A percentile compares a stretch with the other conserved stretches of the same genome.
Conservation (phyloP, 2,329 filamentous ascomycete genomes). For the Fusarium sp. region DNA sequence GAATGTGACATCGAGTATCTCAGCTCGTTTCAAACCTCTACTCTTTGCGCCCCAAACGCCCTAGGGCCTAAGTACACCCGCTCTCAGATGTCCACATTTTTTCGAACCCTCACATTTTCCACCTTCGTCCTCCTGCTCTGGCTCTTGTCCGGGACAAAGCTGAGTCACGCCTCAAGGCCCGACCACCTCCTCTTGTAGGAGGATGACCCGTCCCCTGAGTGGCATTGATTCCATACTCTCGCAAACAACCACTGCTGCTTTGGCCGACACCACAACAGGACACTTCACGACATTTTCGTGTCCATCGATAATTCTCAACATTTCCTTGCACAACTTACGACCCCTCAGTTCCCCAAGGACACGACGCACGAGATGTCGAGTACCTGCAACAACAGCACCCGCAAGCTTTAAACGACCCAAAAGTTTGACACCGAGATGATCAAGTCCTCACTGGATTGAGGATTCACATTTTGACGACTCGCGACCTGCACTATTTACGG, state of each 20-base stretch:
- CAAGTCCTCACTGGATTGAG: slow-evolving; percentile 20
- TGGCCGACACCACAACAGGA: neutral
- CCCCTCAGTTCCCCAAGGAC: slow-evolving; percentile 9
- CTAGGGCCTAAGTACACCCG: slow-evolving; percentile 30
- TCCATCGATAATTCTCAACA: neutral
- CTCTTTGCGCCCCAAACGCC: slow-evolving; percentile 44
- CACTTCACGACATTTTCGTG: neutral
- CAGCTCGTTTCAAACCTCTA: slow-evolving; percentile 58
- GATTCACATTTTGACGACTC: slow-evolving; percentile 25
- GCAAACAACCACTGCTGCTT: slow-evolving; percentile 2
- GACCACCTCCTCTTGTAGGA: slow-evolving; percentile 28
- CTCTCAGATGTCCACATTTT: slow-evolving; percentile 52
- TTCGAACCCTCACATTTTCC: slow-evolving; percentile 57
- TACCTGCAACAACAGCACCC: neutral
- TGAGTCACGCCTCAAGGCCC: slow-evolving; percentile 31
- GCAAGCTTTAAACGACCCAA: neutral
- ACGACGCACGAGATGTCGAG: neutral
- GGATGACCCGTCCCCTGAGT: neutral
- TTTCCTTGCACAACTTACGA: slow-evolving; percentile 14
- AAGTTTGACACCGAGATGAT: slow-evolving; percentile 21
- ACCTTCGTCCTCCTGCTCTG: slow-evolving; percentile 57
- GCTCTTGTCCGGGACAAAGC: slow-evolving; percentile 52
- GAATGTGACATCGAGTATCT: slow-evolving; percentile 72
- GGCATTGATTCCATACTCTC: neutral
- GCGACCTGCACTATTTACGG: slow-evolving; percentile 41